A percentile compares a stretch with the other conserved stretches of the same genome.
Evolutionary conservation across 148 eudicot genomes (phyloP).

Genomic region (Cornus florida): DNA sequence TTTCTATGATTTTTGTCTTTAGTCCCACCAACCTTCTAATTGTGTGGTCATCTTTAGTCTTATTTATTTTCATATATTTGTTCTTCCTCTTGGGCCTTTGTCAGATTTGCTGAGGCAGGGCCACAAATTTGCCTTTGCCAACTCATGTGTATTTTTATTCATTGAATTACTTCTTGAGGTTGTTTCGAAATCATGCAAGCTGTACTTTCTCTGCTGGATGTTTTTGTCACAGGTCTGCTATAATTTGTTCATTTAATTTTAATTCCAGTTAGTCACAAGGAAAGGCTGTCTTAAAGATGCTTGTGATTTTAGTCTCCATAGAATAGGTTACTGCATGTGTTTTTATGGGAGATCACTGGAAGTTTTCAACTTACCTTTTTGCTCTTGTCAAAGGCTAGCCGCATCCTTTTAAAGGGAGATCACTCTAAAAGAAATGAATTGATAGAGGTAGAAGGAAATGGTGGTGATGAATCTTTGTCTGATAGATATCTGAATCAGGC

Average conservation of each 20-base stretch:
- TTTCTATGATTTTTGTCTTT: too few relatives aligned
- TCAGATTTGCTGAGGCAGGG: not conserved
- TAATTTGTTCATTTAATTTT: not conserved
- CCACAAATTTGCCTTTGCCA: not conserved
- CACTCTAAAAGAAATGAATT: constrained; percentile 44
- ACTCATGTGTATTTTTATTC: not conserved
- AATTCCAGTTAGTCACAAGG: not conserved
- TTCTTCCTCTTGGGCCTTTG: not conserved
- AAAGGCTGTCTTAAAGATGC: not conserved
- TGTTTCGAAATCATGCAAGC: too few relatives aligned
- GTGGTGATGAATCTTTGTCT: constrained; percentile 43
- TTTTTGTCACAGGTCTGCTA: not conserved
- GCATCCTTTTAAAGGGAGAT: constrained; percentile 63
- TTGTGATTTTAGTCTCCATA: not conserved
- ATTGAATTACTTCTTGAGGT: not conserved
- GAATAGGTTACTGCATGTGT: not conserved
- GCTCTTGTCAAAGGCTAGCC: constrained; percentile 61
- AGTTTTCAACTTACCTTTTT: constrained; percentile 14
- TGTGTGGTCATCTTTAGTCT: too few relatives aligned
- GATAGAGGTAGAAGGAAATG: constrained; percentile 49
- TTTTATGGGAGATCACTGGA: constrained; percentile 2
- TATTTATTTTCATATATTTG: too few relatives aligned
- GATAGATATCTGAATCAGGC: constrained; percentile 57
- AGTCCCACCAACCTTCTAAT: too few relatives aligned
- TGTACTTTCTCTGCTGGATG: not conserved